Evolutionary conservation across 169 alveolate genomes (phyloP), one percentile per base, ranked within the genome.

Genomic region (Cryptosporidium baileyi): DNA sequence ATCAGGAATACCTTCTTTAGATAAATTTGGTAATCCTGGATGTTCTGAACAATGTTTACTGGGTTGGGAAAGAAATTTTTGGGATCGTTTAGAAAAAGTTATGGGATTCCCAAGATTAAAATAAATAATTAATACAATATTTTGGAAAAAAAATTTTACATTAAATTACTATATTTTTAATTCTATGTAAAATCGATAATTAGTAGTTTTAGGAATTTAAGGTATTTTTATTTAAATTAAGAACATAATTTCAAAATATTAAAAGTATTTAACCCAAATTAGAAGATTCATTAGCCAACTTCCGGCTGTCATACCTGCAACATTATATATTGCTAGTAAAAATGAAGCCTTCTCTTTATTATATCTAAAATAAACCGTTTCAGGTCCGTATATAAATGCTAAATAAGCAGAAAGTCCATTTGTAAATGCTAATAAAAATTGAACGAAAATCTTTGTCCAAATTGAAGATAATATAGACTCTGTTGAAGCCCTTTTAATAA

Each of bases 251-350:
- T n/a, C n/a, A n/a, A n/a, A n/a, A n/a, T n/a, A n/a, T 57, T 47
- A 57, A 36, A 74, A 74, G 85, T 54, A 74, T n/a, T 41, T 38
- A 15, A 74, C 54, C 85, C 85, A 74, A 1, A 74, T 38, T 15
- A 74, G 85, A 17, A 74, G 30, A 26, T 74, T 74, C 85, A 74
- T 74, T 19, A 74, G 67, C 85, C 85, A 74, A 34, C 85, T 74
- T 2, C 85, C 85, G 13, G 85, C 85, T n/a, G 85, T 74, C 85
- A 74, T 74, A 13, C 85, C 85, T 5, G 67, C 85, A 15, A 74
- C 85, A 26, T 74, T 74, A 43, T 74, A 74, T 8, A 74, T 74
- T 11, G 85, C 63, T 6, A 74, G 67, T 11, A 74, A 60, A 22
- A 74, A 74, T 2, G 85, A 74, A 5, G 85, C 85, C 41, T 74